phyloP scores from a whole-genome alignment of 345 rosid genomes.

The Dipteronia dyeriana region DNA sequence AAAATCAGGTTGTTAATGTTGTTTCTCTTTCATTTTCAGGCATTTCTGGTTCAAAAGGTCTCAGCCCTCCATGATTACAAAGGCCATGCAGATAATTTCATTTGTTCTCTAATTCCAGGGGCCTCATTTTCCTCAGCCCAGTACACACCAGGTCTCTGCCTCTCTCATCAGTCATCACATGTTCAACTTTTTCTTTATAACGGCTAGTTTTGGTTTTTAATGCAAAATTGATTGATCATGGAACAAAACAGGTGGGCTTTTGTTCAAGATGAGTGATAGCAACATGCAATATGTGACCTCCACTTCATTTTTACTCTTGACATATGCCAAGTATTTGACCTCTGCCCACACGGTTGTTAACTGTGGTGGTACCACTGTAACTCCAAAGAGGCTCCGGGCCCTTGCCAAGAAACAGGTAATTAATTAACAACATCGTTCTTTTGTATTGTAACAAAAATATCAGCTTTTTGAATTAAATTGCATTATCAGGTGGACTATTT shows the following conservation, averaged over 20 bases:
- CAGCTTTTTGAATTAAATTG: background rate
- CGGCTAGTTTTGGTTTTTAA: constrained; percentile 31
- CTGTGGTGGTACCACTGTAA: constrained; percentile 50
- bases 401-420: constrained; percentile 56
- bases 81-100: constrained; percentile 92
- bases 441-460: background rate
- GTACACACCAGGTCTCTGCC: constrained; percentile 72
- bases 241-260: constrained; percentile 60
- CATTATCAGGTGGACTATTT: constrained; percentile 71
- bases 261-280: constrained; percentile 65
- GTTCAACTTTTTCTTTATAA: background rate
- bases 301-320: constrained; percentile 57
- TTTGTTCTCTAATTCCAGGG: constrained; percentile 89
- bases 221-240: background rate
- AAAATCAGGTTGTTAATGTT: background rate
- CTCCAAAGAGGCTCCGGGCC: constrained; percentile 45
- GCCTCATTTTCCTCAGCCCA: constrained; percentile 77
- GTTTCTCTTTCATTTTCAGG: constrained; percentile 31
- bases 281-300: constrained; percentile 78
- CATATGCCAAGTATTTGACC: constrained; percentile 69
- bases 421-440: background rate
- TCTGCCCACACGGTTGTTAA: constrained; percentile 39
- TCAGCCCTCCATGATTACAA: constrained; percentile 86
- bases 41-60: constrained; percentile 76
- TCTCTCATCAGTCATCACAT: background rate